Conservation (phyloP, 2,329 filamentous ascomycete genomes). For the Aspergillus sp. region DNA sequence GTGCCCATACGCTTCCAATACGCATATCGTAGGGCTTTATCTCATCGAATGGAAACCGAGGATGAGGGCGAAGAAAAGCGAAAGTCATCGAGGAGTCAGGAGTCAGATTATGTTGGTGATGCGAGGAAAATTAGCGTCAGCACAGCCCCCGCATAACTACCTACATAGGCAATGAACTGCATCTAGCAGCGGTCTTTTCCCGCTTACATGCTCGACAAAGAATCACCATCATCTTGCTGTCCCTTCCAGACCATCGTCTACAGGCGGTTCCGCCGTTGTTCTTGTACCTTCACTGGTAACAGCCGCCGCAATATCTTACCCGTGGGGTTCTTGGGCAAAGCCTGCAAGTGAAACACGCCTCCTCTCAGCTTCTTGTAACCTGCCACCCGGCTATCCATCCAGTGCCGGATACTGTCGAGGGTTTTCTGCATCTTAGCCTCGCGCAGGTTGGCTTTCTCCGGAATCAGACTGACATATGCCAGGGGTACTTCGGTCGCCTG, state of each 20-base stretch:
- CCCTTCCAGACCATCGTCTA: background rate
- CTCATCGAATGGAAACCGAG: too few relatives aligned
- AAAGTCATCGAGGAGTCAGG: too few relatives aligned
- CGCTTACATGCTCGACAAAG: too few relatives aligned
- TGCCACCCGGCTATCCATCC: constrained; percentile 15
- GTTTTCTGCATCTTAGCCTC: constrained; percentile 7
- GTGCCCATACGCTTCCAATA: background rate
- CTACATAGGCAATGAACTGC: too few relatives aligned
- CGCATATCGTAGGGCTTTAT: too few relatives aligned
- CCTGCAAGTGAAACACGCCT: constrained; percentile 19
- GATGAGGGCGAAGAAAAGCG: too few relatives aligned
- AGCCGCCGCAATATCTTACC: constrained; percentile 20
- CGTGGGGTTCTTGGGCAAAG: constrained; percentile 18
- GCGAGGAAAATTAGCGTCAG: too few relatives aligned
- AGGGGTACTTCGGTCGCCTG: constrained; percentile 22
- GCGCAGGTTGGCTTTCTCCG: background rate
- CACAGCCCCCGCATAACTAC: too few relatives aligned
- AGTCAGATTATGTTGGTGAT: too few relatives aligned
- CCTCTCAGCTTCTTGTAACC: constrained; percentile 22
- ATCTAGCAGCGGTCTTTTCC: too few relatives aligned
- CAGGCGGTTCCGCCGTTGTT: background rate
- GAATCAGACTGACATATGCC: constrained; percentile 16
- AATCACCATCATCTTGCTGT: too few relatives aligned
- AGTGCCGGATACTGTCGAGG: constrained; percentile 6
- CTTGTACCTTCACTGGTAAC: constrained; percentile 12